Conservation (phyloP, 176 grass and related monocot genomes). For the Thalia dealbata region DNA sequence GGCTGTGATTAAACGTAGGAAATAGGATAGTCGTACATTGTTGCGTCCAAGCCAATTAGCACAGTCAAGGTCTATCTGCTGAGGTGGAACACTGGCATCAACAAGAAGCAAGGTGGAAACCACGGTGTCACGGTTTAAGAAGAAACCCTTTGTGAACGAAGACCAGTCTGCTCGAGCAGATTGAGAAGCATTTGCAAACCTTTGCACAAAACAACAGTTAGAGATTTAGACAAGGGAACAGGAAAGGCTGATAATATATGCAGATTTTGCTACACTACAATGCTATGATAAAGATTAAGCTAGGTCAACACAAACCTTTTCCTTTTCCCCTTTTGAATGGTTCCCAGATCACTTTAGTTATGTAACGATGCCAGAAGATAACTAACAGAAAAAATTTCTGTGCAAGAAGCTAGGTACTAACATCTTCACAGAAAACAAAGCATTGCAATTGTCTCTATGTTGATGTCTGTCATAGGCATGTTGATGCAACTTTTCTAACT, state of each 20-base stretch:
- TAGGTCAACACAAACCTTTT: too few relatives aligned
- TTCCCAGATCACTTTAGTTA: neutral
- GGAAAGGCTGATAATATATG: neutral
- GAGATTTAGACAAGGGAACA: neutral
- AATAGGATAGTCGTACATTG: conserved; percentile 43
- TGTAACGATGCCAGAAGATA: neutral
- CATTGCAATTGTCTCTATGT: neutral
- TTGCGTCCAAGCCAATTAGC: conserved; percentile 96
- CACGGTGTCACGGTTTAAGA: conserved; percentile 78
- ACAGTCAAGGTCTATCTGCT: conserved; percentile 83
- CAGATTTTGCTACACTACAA: neutral
- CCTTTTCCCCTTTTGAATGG: neutral
- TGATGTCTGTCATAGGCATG: neutral
- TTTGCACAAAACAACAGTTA: conserved; percentile 23
- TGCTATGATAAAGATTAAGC: neutral
- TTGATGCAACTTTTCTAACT: neutral
- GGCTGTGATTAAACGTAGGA: neutral
- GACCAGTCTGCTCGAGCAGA: conserved; percentile 84
- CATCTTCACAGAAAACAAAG: neutral
- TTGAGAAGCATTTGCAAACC: conserved; percentile 66
- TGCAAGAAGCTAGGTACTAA: neutral
- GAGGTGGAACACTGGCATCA: conserved; percentile 76
- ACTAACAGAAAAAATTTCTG: neutral
- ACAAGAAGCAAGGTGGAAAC: conserved; percentile 73
- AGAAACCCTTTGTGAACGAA: conserved; percentile 89